phyloP scores from a whole-genome alignment of 2,329 filamentous ascomycete species.

The Penicillium verrucosum region DNA sequence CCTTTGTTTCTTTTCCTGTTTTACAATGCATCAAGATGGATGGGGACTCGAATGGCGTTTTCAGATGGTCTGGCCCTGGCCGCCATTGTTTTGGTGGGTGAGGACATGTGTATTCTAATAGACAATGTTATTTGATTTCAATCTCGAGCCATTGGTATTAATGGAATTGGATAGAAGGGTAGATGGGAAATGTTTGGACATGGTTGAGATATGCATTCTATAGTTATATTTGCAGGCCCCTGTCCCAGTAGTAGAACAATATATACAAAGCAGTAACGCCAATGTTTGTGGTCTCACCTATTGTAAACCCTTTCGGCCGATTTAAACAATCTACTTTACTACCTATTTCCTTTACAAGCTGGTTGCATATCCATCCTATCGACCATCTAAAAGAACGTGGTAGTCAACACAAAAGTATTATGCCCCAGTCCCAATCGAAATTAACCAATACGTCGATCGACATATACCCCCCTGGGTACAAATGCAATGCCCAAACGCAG shows the following conservation, averaged over 20 bases:
- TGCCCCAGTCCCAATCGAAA: neutral
- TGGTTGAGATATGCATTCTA: neutral
- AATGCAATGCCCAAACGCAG: conserved; percentile 3
- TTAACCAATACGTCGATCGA: neutral
- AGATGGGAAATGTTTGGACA: neutral
- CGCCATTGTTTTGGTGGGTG: conserved; percentile 8
- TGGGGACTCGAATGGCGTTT: conserved; percentile 18
- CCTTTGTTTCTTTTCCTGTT: conserved; percentile 4
- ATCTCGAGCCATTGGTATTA: neutral
- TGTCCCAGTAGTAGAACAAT: neutral
- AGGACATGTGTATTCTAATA: conserved; percentile 20
- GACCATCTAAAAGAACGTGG: neutral
- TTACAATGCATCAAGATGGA: conserved; percentile 21
- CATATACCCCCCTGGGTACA: neutral
- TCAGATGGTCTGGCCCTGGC: conserved; percentile 17
- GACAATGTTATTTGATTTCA: conserved; percentile 8
- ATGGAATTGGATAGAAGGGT: neutral
- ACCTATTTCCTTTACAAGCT: neutral
- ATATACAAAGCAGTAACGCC: neutral
- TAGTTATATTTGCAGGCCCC: neutral
- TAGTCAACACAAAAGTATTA: neutral
- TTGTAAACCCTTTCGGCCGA: neutral
- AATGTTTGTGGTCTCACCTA: neutral
- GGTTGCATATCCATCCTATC: neutral
- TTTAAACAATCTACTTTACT: neutral